Base-by-base conservation (phyloP, 2,329 filamentous ascomycete genomes). In the Pestalotiopsis sp. region DNA sequence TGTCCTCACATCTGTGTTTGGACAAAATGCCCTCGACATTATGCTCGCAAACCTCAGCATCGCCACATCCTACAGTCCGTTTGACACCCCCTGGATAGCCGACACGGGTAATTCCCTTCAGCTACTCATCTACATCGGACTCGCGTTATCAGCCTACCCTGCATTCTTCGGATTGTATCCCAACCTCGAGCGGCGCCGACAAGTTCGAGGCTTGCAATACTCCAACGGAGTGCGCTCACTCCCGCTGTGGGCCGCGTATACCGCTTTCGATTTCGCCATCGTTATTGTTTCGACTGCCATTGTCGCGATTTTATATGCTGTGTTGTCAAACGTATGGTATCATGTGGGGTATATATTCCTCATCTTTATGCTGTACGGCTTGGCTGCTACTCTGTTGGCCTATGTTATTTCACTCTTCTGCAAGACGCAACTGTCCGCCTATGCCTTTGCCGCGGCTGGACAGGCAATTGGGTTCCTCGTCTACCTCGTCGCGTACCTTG, bases 131-230 rank as follows among this genome's bases (percentile, higher is more conserved):
- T 97, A 97, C 79, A 92, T 96, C 76, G 89, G 91, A 14, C 84
- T 98, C 9, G 92, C 91, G 1, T 89, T 97, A 79, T 85, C 88
- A 6, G 89, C 90, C 1, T 96, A 92, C 73, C 94, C 94, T 0
- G 93, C 91, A 14, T 94, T 98, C 82, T 97, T 97, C 73, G 88
- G 92, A 0, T 82, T 98, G 4, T 98, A 98, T 75, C 93, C 94
- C 0, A 97, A 93, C n/a, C 83, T 92, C 35, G 94, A 98, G 78
- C 87, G 94, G 30, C 83, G 94, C 11, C 84, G 89, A 63, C 92
- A 94, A 71, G 93, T 98, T 26, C 88, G 94, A 64, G 92, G 92
- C 17, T 83, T 98, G 38, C 91, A 98, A 78, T 98, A 97, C 79
- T 97, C 93, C 66, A 98, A 97, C 75, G 94, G 94, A 60, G 94